These are phyloP conservation scores for Pochonia chlamydosporia DNA, from an alignment of 2,329 filamentous ascomycete species.

Conservation along the genomic window DNA sequence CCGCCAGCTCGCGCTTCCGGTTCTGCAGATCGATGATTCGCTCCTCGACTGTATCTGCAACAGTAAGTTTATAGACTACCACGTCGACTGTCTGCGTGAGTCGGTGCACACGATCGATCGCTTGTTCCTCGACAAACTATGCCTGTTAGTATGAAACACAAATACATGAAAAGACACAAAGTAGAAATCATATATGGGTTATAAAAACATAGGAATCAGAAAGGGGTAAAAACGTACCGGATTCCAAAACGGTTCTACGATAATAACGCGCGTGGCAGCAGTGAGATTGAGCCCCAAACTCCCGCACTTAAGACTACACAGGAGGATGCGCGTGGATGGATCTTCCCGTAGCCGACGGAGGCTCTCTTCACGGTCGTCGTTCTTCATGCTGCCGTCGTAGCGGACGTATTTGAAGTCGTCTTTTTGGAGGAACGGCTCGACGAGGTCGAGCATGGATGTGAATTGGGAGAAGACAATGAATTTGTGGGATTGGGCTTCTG, in stretches of 20 bases:
- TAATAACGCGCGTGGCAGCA: slow-evolving; percentile 86
- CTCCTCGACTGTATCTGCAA: slow-evolving; percentile 83
- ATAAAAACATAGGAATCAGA: not conserved
- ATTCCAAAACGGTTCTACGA: slow-evolving; percentile 98
- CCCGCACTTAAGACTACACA: slow-evolving; percentile 92
- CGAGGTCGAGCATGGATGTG: slow-evolving; percentile 93
- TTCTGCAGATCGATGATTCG: slow-evolving; percentile 92
- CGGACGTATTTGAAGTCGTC: slow-evolving; percentile 74
- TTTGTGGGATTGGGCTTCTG: slow-evolving; percentile 78
- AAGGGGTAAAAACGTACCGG: slow-evolving; percentile 50
- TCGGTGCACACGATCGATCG: slow-evolving; percentile 97
- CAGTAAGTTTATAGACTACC: slow-evolving; percentile 88
- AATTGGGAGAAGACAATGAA: slow-evolving; percentile 99
- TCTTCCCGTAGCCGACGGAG: slow-evolving; percentile 72
- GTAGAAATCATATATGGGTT: too few relatives aligned
- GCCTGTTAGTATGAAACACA: too few relatives aligned
- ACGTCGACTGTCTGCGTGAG: slow-evolving; percentile 95
- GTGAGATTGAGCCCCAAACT: slow-evolving; percentile 91
- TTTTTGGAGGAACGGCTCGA: slow-evolving; percentile 81
- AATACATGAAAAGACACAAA: too few relatives aligned
- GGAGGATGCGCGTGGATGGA: slow-evolving; percentile 68
- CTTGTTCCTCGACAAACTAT: slow-evolving; percentile 97
- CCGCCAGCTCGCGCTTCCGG: slow-evolving; percentile 86
- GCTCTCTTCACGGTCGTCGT: slow-evolving; percentile 85
- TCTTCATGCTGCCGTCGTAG: slow-evolving; percentile 93